Evolutionary conservation across 1,284 basidiomycete genomes (phyloP), one percentile per base, ranked within the genome.

Genomic region (Puccinia triticina): DNA sequence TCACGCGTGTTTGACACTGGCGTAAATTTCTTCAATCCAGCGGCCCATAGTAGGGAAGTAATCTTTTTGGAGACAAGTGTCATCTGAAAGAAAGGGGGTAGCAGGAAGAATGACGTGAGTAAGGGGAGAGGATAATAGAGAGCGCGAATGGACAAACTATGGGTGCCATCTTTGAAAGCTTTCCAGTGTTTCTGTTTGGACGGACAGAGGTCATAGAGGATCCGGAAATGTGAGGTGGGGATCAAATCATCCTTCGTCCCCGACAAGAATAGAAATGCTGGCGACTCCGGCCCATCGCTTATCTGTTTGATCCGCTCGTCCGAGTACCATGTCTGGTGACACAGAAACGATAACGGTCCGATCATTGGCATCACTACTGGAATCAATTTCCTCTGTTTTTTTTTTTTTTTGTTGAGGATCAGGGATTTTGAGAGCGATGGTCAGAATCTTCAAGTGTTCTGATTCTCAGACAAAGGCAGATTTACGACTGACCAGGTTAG

Each of bases 241-340:
- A 82, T 74, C 53, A 82, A 55, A 29, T 82, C 79, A n/a, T 82
- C 79, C 37, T 66, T 74, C 12, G 55, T 46, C 21, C 79, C 79
- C 29, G 79, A 74, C 26, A 82, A 46, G 48, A 82, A 82, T 18
- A 82, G 34, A 48, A 82, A 82, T 14, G 79, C 67, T 14, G 69
- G 69, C 23, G 53, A 34, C 32, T 64, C 59, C 37, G 37, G 5
- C 29, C 16, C 53, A 5, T 14, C 43, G 11, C 57, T 23, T 32
- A 73, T 73, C 26, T 74, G 53, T 14, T 16, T 37, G 26, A 82
- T 82, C 46, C 79, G 71, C 7, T 32, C n/a, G 50, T 82, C 72
- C 32, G 79, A 82, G n/a, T 57, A 48, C 79, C 79, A 82, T 18
- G 79, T 82, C 73, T 82, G 79, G 64, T 82, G 79, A 64, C 79